A percentile compares a stretch with the other conserved stretches of the same genome.
phyloP scores from a whole-genome alignment of 768 basidiomycete genomes.

The Lactifluus pinguis region DNA sequence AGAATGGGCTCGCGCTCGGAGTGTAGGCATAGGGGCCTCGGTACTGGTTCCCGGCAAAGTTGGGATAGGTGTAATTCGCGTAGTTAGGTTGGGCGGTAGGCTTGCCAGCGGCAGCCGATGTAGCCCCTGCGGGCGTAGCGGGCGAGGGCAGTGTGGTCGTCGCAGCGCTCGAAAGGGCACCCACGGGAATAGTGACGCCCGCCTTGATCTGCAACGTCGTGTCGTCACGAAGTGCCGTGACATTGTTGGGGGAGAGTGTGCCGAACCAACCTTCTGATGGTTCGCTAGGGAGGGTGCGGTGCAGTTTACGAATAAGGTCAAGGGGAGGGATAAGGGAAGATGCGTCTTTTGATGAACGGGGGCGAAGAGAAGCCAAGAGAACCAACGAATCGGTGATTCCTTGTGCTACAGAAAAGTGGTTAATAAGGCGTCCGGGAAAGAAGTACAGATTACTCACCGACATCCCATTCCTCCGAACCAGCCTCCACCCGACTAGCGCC shows the following conservation, averaged over 20 bases:
- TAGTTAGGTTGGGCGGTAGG: conserved; percentile 23
- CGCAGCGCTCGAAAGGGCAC: conserved; percentile 10
- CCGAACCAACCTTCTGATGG: conserved; percentile 66
- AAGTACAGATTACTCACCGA: conserved; percentile 39
- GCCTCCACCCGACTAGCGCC: conserved; percentile 42
- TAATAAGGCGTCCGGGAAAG: neutral
- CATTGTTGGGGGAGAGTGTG: conserved; percentile 48
- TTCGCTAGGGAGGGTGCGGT: conserved; percentile 54
- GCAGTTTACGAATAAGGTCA: conserved; percentile 57
- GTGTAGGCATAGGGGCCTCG: conserved; percentile 34
- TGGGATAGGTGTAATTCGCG: conserved; percentile 23
- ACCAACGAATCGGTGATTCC: conserved; percentile 62
- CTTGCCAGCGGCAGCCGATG: conserved; percentile 26
- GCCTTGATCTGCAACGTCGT: conserved; percentile 58
- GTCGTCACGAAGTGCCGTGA: conserved; percentile 64
- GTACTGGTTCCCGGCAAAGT: conserved; percentile 25
- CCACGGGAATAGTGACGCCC: conserved; percentile 16
- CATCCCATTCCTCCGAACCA: conserved; percentile 77
- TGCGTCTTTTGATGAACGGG: conserved; percentile 40
- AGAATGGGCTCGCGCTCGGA: conserved; percentile 28
- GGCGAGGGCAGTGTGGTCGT: conserved; percentile 12
- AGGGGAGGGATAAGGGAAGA: conserved; percentile 53
- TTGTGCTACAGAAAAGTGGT: conserved; percentile 41
- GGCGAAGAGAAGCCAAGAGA: conserved; percentile 61
- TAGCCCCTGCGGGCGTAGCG: conserved; percentile 22